These are phyloP conservation scores for Pistacia vera DNA, from an alignment of 345 rosid species.

Conservation along the genomic window DNA sequence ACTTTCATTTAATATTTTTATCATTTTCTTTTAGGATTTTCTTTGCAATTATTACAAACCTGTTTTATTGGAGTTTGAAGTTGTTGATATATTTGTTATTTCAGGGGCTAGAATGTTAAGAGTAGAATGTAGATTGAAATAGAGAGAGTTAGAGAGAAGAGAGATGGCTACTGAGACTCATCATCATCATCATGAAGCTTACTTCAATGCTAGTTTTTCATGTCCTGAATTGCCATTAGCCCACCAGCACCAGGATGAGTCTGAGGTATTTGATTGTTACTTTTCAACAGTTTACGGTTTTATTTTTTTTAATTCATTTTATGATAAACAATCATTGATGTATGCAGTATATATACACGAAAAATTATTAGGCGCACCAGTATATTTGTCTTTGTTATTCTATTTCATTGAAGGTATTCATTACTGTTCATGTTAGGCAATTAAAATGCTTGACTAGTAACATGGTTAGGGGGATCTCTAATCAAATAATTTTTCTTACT, in stretches of 20 bases:
- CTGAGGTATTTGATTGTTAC: background rate
- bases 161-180: constrained; percentile 11
- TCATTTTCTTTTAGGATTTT: background rate
- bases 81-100: background rate
- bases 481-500: too few relatives aligned
- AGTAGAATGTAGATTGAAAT: background rate
- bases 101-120: background rate
- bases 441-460: too few relatives aligned
- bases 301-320: too few relatives aligned
- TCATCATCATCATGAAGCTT: background rate
- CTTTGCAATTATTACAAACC: too few relatives aligned
- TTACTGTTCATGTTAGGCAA: too few relatives aligned
- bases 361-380: too few relatives aligned
- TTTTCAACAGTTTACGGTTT: background rate
- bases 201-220: background rate
- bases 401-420: background rate
- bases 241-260: background rate
- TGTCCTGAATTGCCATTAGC: background rate
- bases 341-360: too few relatives aligned
- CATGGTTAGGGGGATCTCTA: too few relatives aligned
- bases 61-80: background rate
- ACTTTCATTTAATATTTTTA: background rate
- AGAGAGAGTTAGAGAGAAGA: background rate
- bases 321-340: too few relatives aligned
- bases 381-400: background rate